Evolutionary conservation across 352 stramenopile genomes (phyloP), one percentile per base, ranked within the genome.

Genomic region (Albugo candida): DNA sequence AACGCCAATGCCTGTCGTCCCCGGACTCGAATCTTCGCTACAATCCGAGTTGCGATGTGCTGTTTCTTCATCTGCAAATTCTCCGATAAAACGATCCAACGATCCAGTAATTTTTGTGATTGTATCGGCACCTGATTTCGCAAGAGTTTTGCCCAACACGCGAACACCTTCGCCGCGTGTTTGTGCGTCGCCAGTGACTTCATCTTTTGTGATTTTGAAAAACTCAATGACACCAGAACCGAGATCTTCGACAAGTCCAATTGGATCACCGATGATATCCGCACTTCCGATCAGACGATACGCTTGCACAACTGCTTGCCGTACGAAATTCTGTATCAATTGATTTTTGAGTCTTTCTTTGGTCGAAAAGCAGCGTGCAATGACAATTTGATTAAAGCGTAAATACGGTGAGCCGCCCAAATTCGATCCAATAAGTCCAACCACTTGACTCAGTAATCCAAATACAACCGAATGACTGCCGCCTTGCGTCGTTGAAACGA

Each of bases 141-240:
- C 73, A 14, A 92, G 80, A 0, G 75, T 92, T 52, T 92, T 88
- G 10, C 78, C 78, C 1, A 92, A 50, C 2, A 92, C 71, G 54
- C 88, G 88, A 11, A 92, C 78, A 52, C 78, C 78, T 53, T 92
- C 75, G 13, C 78, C 78, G 42, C 78, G 70, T 13, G 78, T 92
- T 41, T 92, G 71, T 10, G 75, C 67, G 46, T 85, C 75, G 2
- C 78, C 78, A n/a, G 67, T 61, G 11, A 92, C 49, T 43, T 92
- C 78, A 20, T 77, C 73, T 55, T 83, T 87, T n/a, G 78, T 92
- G 48, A 92, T 85, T 56, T 88, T 92, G 20, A 92, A 43, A 49
- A 92, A 92, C 39, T 87, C 74, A 3, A 88, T 66, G 11, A 92
- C 71, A 38, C 78, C 78, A n/a, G 73, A 87, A 3, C 78, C 78